These are phyloP conservation scores for Mixia osmundae DNA, from an alignment of 1,284 basidiomycete species.

Conservation along the genomic window DNA sequence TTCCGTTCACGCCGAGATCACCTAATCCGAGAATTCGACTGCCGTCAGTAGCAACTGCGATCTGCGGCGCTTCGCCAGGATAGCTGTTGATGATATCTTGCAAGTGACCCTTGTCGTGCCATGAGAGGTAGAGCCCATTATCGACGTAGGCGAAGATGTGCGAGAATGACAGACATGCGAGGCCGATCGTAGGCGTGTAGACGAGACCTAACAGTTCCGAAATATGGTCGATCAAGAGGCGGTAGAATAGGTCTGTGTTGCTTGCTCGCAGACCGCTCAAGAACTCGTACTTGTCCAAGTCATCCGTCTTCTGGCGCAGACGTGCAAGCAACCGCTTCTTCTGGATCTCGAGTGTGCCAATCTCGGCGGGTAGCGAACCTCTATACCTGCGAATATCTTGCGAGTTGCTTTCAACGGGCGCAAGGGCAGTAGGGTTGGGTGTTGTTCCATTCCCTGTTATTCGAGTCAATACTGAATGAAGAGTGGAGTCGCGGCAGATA, in stretches of 20 bases:
- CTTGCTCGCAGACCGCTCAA: background rate
- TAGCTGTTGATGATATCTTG: background rate
- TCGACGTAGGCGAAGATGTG: background rate
- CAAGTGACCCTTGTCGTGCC: background rate
- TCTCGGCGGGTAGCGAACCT: too few species aligned
- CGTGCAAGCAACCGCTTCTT: constrained; percentile 7
- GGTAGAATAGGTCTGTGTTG: constrained; percentile 6
- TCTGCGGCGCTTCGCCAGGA: constrained; percentile 8
- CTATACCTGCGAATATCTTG: too few species aligned
- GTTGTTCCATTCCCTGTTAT: too few species aligned
- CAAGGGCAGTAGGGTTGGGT: too few species aligned
- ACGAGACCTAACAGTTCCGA: constrained; percentile 57
- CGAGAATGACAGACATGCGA: constrained; percentile 51
- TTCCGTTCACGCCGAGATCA: constrained; percentile 41
- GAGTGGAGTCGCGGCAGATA: too few species aligned
- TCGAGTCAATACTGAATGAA: too few species aligned
- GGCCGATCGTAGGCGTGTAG: constrained; percentile 79
- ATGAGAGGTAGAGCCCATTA: constrained; percentile 1
- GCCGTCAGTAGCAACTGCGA: constrained; percentile 37
- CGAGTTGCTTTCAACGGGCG: too few species aligned
- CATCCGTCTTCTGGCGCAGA: constrained; percentile 4
- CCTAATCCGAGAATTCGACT: constrained; percentile 81
- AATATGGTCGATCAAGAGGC: constrained; percentile 8
- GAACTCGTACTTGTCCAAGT: constrained; percentile 7
- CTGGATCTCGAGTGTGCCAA: constrained; percentile 7